Evolutionary conservation across 2,329 filamentous ascomycete species (phyloP).

Genomic region (Grosmannia penicillata): DNA sequence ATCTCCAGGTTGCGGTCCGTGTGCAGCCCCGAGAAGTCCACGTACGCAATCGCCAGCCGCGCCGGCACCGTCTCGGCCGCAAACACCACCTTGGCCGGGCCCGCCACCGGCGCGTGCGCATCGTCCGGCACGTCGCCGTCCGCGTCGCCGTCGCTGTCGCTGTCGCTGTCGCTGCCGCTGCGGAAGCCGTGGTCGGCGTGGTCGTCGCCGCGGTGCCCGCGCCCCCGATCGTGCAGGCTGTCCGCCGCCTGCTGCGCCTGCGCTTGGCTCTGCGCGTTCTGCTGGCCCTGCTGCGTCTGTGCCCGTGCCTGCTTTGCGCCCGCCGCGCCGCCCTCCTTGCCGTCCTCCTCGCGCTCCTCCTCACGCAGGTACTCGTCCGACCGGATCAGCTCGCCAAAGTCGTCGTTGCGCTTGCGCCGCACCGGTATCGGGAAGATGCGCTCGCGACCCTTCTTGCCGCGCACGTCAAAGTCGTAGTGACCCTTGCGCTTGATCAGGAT

Average conservation of each 20-base stretch:
- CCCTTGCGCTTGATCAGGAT: conserved; percentile 77
- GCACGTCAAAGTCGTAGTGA: conserved; percentile 85
- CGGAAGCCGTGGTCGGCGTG: conserved; percentile 14
- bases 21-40: conserved; percentile 86
- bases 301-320: conserved; percentile 23
- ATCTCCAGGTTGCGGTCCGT: conserved; percentile 90
- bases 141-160: conserved; percentile 17
- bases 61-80: conserved; percentile 48
- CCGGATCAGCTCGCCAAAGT: conserved; percentile 86
- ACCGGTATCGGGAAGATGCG: conserved; percentile 82
- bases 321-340: conserved; percentile 39
- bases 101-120: conserved; percentile 39
- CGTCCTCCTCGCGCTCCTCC: conserved; percentile 70
- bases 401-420: conserved; percentile 65
- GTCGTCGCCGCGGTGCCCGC: conserved; percentile 27
- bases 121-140: conserved; percentile 38
- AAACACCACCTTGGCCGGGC: conserved; percentile 63
- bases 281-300: neutral
- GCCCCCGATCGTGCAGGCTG: neutral
- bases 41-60: conserved; percentile 65
- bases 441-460: conserved; percentile 82
- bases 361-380: conserved; percentile 88
- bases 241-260: conserved; percentile 12
- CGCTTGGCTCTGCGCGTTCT: too few species aligned
- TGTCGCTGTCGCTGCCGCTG: conserved; percentile 10